A percentile compares a stretch with the other conserved stretches of the same genome.
Evolutionary conservation across 495 filamentous ascomycete species (phyloP).

Genomic region (Xylaria castorea): DNA sequence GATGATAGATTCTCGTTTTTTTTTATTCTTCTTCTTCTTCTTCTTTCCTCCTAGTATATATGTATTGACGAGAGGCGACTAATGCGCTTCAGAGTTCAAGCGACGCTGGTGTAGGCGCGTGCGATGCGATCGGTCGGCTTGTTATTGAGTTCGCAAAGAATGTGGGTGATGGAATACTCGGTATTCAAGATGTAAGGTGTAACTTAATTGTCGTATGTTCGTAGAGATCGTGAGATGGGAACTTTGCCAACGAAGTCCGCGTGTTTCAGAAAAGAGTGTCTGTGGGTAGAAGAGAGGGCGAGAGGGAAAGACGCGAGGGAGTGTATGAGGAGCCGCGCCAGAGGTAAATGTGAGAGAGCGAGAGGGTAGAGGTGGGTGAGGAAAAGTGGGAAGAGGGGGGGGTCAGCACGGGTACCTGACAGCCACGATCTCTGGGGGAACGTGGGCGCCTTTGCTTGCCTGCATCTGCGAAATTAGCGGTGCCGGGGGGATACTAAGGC

Average conservation of each 20-base stretch:
- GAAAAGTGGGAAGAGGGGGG: background rate
- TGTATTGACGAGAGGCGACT: conserved; percentile 5
- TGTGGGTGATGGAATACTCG: conserved; percentile 22
- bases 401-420: conserved; percentile 29
- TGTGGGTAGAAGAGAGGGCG: conserved; percentile 10
- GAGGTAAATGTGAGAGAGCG: conserved; percentile 19
- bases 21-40: too few relatives aligned
- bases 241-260: conserved; percentile 33
- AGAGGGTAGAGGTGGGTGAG: background rate
- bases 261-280: conserved; percentile 27
- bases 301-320: conserved; percentile 16
- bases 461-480: conserved; percentile 27
- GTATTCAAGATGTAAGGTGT: conserved; percentile 17
- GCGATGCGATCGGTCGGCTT: conserved; percentile 13
- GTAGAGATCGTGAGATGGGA: conserved; percentile 24
- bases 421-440: conserved; percentile 28
- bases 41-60: conserved; percentile 12
- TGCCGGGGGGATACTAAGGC: conserved; percentile 19
- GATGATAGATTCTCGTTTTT: conserved; percentile 30
- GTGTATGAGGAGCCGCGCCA: background rate
- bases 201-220: conserved; percentile 16
- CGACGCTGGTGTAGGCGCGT: conserved; percentile 6
- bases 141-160: conserved; percentile 12
- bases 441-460: conserved; percentile 17
- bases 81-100: conserved; percentile 16